phyloP scores from a whole-genome alignment of 1,284 basidiomycete genomes.

The Ceratobasidium papillatum region DNA sequence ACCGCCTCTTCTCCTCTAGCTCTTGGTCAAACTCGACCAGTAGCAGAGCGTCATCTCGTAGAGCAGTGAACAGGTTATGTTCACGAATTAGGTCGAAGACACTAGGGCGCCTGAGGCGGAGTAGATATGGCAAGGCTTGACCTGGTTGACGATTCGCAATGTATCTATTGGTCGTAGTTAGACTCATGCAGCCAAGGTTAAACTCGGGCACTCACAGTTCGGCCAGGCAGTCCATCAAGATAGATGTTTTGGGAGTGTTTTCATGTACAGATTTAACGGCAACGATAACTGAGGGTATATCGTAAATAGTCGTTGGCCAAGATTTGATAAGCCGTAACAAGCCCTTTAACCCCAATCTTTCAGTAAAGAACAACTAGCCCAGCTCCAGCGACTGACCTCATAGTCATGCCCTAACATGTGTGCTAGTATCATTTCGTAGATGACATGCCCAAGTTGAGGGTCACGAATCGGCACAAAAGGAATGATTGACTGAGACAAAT shows the following conservation, averaged over 20 bases:
- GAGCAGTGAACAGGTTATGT: conserved; percentile 93
- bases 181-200: neutral
- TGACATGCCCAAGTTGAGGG: conserved; percentile 81
- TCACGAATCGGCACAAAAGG: conserved; percentile 86
- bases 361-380: neutral
- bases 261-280: conserved; percentile 87
- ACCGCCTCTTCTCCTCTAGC: conserved; percentile 68
- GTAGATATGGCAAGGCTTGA: conserved; percentile 90
- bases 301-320: conserved; percentile 94
- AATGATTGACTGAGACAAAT: conserved; percentile 72
- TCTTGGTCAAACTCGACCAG: conserved; percentile 96
- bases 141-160: conserved; percentile 89
- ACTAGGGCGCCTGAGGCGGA: conserved; percentile 84
- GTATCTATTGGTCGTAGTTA: conserved; percentile 61
- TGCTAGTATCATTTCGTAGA: conserved; percentile 95
- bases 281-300: conserved; percentile 84
- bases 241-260: conserved; percentile 62
- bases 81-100: conserved; percentile 96
- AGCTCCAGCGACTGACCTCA: conserved; percentile 58
- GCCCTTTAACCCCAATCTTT: conserved; percentile 56
- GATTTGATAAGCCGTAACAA: conserved; percentile 80
- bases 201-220: conserved; percentile 70
- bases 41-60: conserved; percentile 90
- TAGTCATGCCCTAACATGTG: conserved; percentile 85
- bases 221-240: conserved; percentile 91